Evolutionary conservation across 139 green algal genomes (phyloP), one percentile per base, ranked within the genome.

Genomic region (Chlamydomonas sp.): DNA sequence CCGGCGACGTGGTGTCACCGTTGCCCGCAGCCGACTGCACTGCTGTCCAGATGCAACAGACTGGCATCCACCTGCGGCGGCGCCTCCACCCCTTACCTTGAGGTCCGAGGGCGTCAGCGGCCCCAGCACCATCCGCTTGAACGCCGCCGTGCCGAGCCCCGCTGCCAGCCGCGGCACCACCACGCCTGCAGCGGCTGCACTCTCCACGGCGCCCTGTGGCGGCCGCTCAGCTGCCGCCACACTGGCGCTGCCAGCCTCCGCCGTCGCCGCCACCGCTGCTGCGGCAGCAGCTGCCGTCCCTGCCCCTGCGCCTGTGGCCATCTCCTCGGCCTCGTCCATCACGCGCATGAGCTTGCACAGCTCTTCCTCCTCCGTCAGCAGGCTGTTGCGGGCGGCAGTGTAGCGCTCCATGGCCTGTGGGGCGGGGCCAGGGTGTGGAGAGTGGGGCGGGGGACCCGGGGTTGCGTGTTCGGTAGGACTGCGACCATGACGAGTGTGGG

Each of bases 341-440:
- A 16, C 5, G 8, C 59, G 59, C 18, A 88, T 71, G 18, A 88
- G 74, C 74, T 82, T 88, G 74, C 31, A 67, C 17, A 88, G 83
- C 75, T 88, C 83, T 71, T 81, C 83, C 74, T 88, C 83, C 58
- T 88, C 83, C 14, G 31, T 4, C 31, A 83, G 49, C 18, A 82
- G 66, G 31, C 15, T 63, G 83, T 75, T 77, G 63, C 83, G 73
- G 3, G 83, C 83, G 16, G 83, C 78, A 15, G 63, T 68, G 72
- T 88, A 88, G 16, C 83, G 83, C 74, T 88, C 83, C 83, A 88
- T 81, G 49, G 83, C 83, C 81, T 86, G 81, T 5, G 14, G 77
- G 67, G 14, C 14, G 7, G 67, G 67, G 18, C 4, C 10, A 73
- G 67, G 67, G 67, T 4, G 67, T 73, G 67, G 67, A 12, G 67